Evolutionary conservation across 805 yeast species (phyloP).

Genomic region (Kregervanrija fluxuum): DNA sequence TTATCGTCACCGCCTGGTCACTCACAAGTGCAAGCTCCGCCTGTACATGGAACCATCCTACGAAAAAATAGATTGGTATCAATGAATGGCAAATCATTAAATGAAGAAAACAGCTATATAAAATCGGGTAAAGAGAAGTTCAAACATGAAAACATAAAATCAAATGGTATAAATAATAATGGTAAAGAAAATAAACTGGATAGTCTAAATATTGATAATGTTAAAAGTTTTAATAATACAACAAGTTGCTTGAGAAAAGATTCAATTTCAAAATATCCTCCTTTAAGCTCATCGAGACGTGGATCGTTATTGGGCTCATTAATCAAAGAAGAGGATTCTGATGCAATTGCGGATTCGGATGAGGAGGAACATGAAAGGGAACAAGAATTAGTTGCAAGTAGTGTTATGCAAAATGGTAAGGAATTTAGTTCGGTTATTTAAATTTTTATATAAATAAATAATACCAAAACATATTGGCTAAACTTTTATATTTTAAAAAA

Average conservation of each 20-base stretch:
- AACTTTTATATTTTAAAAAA: too few relatives aligned
- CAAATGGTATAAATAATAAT: neutral
- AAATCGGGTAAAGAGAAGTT: too few relatives aligned
- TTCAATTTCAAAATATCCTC: constrained; percentile 32
- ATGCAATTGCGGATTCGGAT: constrained; percentile 12
- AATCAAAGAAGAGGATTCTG: constrained; percentile 10
- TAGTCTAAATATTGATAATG: neutral
- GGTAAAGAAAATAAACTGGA: neutral
- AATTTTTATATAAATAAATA: neutral
- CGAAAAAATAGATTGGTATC: constrained; percentile 2
- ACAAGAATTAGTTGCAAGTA: constrained; percentile 2
- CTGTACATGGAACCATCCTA: constrained; percentile 12
- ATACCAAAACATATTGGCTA: neutral
- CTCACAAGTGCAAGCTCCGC: constrained; percentile 3
- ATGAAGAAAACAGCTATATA: too few relatives aligned
- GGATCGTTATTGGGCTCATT: constrained; percentile 10
- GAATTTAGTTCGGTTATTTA: constrained; percentile 3
- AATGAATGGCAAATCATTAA: too few relatives aligned
- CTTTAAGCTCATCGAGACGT: constrained; percentile 8
- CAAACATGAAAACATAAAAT: too few relatives aligned
- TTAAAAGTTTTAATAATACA: neutral
- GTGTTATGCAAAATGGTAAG: constrained; percentile 10
- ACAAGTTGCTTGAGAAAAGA: constrained; percentile 25
- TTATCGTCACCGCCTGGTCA: constrained; percentile 7
- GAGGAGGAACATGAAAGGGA: constrained; percentile 16